phyloP scores from a whole-genome alignment of 2,329 filamentous ascomycete genomes.

The Pestalotiopsis sp. region DNA sequence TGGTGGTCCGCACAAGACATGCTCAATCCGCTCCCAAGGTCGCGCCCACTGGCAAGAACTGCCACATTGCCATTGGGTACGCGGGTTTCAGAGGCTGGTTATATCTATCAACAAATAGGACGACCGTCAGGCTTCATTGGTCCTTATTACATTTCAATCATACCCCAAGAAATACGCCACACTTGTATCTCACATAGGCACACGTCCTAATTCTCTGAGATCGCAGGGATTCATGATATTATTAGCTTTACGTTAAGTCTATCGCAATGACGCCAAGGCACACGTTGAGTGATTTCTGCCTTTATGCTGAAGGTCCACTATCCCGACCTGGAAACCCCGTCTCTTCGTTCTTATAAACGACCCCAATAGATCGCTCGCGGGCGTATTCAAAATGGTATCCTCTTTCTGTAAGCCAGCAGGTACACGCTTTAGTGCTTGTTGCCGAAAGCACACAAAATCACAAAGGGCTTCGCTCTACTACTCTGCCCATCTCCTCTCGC shows the following conservation, averaged over 20 bases:
- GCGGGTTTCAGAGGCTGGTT: neutral
- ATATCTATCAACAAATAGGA: neutral
- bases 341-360: neutral
- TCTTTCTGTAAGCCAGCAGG: too few relatives aligned
- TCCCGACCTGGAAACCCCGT: neutral
- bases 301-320: constrained; percentile 2
- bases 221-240: neutral
- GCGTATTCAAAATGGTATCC: neutral
- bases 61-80: too few relatives aligned
- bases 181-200: neutral
- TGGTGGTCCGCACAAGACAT: too few relatives aligned
- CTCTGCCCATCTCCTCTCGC: constrained; percentile 80
- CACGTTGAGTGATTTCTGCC: constrained; percentile 12
- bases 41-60: too few relatives aligned
- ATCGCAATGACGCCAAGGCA: constrained; percentile 10
- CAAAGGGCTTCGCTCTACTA: constrained; percentile 20
- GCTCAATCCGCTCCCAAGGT: too few relatives aligned
- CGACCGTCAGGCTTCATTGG: neutral
- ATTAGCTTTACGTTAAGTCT: constrained; percentile 14
- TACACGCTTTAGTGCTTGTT: neutral
- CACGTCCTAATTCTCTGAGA: neutral
- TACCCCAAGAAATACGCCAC: neutral
- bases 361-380: neutral
- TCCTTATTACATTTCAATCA: neutral
- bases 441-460: neutral